These are phyloP conservation scores for Scheffersomyces segobiensis DNA, from an alignment of 1,139 yeast genomes.

Conservation along the genomic window DNA sequence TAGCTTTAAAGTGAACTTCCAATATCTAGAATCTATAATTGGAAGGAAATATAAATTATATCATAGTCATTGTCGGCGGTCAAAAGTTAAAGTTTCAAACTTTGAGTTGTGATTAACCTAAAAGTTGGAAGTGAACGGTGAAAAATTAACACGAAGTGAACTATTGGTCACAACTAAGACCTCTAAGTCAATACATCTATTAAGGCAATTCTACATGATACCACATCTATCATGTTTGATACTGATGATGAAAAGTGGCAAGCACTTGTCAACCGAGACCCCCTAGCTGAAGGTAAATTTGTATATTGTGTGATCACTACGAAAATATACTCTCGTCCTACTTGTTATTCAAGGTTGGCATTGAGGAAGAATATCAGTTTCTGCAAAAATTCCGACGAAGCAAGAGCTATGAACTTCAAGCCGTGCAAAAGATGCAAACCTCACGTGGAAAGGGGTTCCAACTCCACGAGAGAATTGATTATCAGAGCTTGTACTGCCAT, in stretches of 20 bases:
- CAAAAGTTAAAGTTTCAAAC: too few relatives aligned
- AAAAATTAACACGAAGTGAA: background rate
- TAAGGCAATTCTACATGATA: background rate
- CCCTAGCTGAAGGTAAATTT: conserved; percentile 7
- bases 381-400: conserved; percentile 4
- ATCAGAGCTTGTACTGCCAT: background rate
- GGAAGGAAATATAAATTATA: background rate
- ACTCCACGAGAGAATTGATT: background rate
- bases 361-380: conserved; percentile 5
- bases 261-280: conserved; percentile 6
- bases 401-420: conserved; percentile 2
- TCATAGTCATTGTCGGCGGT: background rate
- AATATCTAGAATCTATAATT: background rate
- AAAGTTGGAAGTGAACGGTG: too few relatives aligned
- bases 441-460: background rate
- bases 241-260: conserved; percentile 6
- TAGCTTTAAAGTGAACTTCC: background rate
- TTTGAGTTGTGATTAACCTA: background rate
- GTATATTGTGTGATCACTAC: conserved; percentile 8
- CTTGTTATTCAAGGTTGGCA: conserved; percentile 10
- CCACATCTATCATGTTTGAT: background rate
- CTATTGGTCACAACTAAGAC: too few relatives aligned
- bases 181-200: background rate
- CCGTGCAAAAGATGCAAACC: conserved; percentile 12
- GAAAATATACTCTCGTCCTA: conserved; percentile 10